Evolutionary conservation across 225 moss, liverwort and hornwort genomes (phyloP).

Genomic region (Physcomitrium patens): DNA sequence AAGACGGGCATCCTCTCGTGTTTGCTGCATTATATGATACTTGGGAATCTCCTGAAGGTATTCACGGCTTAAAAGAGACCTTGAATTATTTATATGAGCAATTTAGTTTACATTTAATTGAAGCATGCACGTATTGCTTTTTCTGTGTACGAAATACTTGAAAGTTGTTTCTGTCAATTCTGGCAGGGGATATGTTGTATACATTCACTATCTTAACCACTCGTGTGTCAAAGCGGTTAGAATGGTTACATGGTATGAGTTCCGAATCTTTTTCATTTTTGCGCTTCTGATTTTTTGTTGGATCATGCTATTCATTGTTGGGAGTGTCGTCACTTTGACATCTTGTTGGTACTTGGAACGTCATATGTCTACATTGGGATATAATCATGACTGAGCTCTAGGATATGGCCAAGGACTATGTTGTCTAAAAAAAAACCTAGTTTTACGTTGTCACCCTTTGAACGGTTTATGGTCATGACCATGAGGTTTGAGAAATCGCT

Average conservation of each 20-base stretch:
- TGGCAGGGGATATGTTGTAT: constrained; percentile 62
- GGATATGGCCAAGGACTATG: neutral
- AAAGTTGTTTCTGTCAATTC: constrained; percentile 13
- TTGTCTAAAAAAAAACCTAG: neutral
- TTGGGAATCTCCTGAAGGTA: constrained; percentile 92
- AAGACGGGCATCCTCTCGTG: constrained; percentile 74
- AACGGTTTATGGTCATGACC: constrained; percentile 11
- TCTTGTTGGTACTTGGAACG: constrained; percentile 9
- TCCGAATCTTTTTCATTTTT: constrained; percentile 8
- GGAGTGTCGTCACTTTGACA: neutral
- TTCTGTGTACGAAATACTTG: constrained; percentile 19
- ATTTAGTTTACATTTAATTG: neutral
- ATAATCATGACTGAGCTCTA: constrained; percentile 18
- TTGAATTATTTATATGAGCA: constrained; percentile 1
- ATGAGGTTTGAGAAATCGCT: constrained; percentile 28
- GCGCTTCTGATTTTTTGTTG: constrained; percentile 18
- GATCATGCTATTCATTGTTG: neutral
- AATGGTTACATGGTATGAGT: constrained; percentile 92
- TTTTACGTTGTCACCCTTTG: constrained; percentile 9
- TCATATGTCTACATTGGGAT: neutral
- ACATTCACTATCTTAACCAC: constrained; percentile 94
- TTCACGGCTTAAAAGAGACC: constrained; percentile 8
- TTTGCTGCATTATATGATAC: constrained; percentile 93
- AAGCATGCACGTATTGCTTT: constrained; percentile 15
- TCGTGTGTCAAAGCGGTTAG: constrained; percentile 81